phyloP scores from a whole-genome alignment of 2,329 filamentous ascomycete species.

The Talaromyces sp. region DNA sequence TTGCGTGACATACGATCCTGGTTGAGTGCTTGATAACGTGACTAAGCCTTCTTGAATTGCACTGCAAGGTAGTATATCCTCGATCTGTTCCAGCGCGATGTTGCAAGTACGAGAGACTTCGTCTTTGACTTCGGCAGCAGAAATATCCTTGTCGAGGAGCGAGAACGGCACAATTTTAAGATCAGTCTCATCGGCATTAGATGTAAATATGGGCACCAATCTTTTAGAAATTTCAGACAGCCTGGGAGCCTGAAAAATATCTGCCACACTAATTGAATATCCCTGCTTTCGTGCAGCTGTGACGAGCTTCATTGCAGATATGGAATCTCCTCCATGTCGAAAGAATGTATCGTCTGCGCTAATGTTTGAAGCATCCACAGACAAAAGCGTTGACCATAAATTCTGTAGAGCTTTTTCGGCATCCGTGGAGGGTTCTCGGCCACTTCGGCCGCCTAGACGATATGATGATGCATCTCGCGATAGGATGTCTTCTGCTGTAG shows the following conservation, averaged over 20 bases:
- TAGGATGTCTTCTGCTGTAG: constrained; percentile 9
- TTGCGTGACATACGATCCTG: constrained; percentile 41
- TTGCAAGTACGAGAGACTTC: constrained; percentile 22
- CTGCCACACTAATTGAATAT: constrained; percentile 13
- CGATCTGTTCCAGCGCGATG: constrained; percentile 24
- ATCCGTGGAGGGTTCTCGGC: constrained; percentile 14
- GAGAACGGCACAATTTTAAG: constrained; percentile 11
- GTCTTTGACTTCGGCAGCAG: constrained; percentile 6
- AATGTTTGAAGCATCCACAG: constrained; percentile 17
- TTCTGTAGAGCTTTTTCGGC: constrained; percentile 17
- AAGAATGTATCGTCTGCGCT: constrained; percentile 27
- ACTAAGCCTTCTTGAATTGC: constrained; percentile 43
- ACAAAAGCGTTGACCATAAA: constrained; percentile 18
- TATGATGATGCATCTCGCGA: constrained; percentile 13
- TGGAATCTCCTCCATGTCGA: constrained; percentile 26
- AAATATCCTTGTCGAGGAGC: constrained; percentile 2
- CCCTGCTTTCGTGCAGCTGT: constrained; percentile 14
- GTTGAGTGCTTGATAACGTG: constrained; percentile 36
- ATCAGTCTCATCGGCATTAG: background rate
- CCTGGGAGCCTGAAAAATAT: constrained; percentile 13
- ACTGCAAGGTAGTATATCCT: constrained; percentile 43
- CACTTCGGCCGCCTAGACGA: constrained; percentile 15
- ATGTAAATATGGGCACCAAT: background rate
- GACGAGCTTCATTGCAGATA: constrained; percentile 24
- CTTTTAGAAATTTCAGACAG: constrained; percentile 18